Conservation (phyloP, 306 rosid species). For the Fagus crenata region DNA sequence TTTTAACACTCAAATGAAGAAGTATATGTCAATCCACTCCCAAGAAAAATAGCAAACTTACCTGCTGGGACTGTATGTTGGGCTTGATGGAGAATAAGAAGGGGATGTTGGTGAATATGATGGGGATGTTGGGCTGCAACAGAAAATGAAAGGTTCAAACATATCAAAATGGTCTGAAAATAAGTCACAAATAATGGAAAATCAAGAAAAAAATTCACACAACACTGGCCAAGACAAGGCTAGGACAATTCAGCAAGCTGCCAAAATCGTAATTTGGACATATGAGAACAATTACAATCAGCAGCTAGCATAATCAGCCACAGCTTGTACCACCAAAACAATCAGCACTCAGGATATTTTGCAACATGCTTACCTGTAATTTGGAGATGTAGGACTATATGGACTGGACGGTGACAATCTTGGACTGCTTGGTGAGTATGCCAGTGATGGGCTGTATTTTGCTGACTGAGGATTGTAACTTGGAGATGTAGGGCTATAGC, state of each 20-base stretch:
- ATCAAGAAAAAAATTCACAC: constrained; percentile 1
- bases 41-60: constrained; percentile 31
- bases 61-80: constrained; percentile 97
- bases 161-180: constrained; percentile 24
- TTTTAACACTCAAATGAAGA: not conserved
- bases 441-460: constrained; percentile 88
- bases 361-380: constrained; percentile 63
- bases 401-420: constrained; percentile 93
- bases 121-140: constrained; percentile 92
- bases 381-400: constrained; percentile 94
- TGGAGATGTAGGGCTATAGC: constrained; percentile 84
- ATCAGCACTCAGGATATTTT: not conserved
- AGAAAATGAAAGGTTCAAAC: constrained; percentile 1
- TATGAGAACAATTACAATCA: not conserved
- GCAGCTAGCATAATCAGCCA: not conserved
- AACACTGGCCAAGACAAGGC: not conserved
- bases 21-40: not conserved
- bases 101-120: constrained; percentile 98
- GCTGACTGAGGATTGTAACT: constrained; percentile 94
- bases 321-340: not conserved
- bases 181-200: constrained; percentile 8
- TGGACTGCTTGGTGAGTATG: constrained; percentile 97
- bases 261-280: not conserved
- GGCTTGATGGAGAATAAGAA: constrained; percentile 94
- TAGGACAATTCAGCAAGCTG: constrained; percentile 1